phyloP scores from a whole-genome alignment of 768 basidiomycete species.

The Suillus cothurnatus region DNA sequence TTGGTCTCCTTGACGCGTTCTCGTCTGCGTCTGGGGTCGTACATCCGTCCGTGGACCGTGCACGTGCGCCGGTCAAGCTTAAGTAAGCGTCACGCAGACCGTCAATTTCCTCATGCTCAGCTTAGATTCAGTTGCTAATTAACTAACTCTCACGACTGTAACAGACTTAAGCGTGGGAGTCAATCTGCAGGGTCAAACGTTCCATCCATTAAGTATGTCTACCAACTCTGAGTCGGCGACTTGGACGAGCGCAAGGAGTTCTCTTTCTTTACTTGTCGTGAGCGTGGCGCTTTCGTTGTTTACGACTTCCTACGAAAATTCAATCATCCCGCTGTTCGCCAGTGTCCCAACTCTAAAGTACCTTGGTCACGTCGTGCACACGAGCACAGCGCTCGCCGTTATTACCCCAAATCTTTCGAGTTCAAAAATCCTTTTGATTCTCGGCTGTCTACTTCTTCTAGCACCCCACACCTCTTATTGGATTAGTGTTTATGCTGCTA shows the following conservation, averaged over 20 bases:
- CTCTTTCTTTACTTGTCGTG: conserved; percentile 30
- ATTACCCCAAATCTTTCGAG: conserved; percentile 32
- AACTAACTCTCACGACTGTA: too few species aligned
- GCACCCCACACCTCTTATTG: conserved; percentile 71
- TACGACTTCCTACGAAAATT: conserved; percentile 61
- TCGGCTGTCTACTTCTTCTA: conserved; percentile 43
- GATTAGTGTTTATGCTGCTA: conserved; percentile 60
- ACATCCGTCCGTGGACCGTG: too few species aligned
- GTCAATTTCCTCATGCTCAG: too few species aligned
- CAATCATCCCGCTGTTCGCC: conserved; percentile 72
- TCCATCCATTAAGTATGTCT: neutral
- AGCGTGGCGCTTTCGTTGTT: conserved; percentile 52
- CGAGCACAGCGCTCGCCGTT: conserved; percentile 38
- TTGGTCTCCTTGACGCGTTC: too few species aligned
- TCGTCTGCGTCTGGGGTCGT: too few species aligned
- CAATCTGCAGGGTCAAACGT: too few species aligned
- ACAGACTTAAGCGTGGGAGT: too few species aligned
- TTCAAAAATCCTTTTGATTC: conserved; percentile 27
- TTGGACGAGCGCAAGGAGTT: conserved; percentile 18
- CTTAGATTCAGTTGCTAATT: too few species aligned
- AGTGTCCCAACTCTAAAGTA: conserved; percentile 53
- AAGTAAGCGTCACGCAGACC: too few species aligned
- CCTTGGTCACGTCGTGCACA: conserved; percentile 43
- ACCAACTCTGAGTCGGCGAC: conserved; percentile 8
- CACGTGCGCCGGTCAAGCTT: too few species aligned